Base-by-base conservation (phyloP, 345 rosid species). In the Nephelium lappaceum region DNA sequence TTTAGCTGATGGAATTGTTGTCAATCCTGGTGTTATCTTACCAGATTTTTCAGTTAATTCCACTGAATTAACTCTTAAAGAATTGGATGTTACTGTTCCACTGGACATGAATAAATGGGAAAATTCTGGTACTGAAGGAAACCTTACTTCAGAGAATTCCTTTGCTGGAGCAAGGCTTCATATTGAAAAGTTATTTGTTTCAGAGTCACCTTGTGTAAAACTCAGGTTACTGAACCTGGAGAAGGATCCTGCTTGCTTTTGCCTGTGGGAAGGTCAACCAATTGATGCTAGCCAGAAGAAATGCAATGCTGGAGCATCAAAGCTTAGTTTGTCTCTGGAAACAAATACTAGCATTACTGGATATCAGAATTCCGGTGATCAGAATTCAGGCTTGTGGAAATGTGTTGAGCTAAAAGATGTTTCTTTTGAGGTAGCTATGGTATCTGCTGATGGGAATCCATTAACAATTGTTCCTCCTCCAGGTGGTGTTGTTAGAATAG, bases 211-310 rank as follows among this genome's bases (percentile, higher is more conserved):
- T 74, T 88, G 82, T 38, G 86, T 94, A 65, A 94, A 90, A 89
- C 86, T 85, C 67, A 87, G 82, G 84, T 81, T 90, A 43, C 90
- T 96, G 83, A 91, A 93, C 80, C 88, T 96, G 80, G 98, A 94
- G 82, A 96, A 93, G 82, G 98, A 96, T 88, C 98, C 98, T 83
- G 97, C 98, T 83, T 96, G 98, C 87, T 96, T 96, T 83, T 86
- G 84, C 76, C 84, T 96, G 68, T 96, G 98, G 99, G 84, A 85
- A 14, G 97, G 90, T 74, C 98, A 96, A 83, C 97, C 98, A 14
- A 77, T 93, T 83, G 98, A 94, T 84, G 95, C 98, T 75, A 96
- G 99, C 94, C 95, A 88, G 87, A 94, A 89, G 86, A 96, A 96
- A 84, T 94, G 92, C 94, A 86, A 88, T 55, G 84, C 90, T 80